These are phyloP conservation scores for Fusarium sp. DNA, from an alignment of 2,329 filamentous ascomycete genomes.

Conservation along the genomic window DNA sequence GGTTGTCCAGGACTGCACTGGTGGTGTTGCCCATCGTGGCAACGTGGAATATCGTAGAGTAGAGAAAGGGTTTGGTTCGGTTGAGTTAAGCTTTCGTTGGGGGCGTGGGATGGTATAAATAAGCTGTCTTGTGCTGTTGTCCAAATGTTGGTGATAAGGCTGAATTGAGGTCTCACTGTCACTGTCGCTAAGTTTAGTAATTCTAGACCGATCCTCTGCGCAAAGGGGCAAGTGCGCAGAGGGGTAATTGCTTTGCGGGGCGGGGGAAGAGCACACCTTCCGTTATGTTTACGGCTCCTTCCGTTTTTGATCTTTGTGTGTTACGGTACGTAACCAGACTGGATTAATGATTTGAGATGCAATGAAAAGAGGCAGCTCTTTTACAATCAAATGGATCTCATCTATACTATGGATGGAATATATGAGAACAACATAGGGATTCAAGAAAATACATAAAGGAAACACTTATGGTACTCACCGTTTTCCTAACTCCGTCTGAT, in stretches of 20 bases:
- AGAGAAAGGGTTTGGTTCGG: background rate
- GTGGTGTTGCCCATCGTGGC: constrained; percentile 75
- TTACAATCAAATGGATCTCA: background rate
- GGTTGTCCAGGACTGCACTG: constrained; percentile 88
- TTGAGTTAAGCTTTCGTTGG: background rate
- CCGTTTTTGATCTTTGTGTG: constrained; percentile 5
- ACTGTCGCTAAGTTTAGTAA: constrained; percentile 33
- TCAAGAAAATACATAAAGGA: background rate
- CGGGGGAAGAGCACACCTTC: constrained; percentile 9
- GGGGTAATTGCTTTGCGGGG: constrained; percentile 45
- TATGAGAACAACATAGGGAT: background rate
- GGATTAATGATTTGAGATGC: background rate
- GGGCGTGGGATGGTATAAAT: background rate
- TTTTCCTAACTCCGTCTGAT: constrained; percentile 18
- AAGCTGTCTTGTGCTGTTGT: constrained; percentile 25
- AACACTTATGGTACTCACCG: background rate
- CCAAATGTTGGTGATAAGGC: constrained; percentile 48
- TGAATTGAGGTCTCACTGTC: constrained; percentile 43
- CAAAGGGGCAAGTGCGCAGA: constrained; percentile 42
- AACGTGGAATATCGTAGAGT: constrained; percentile 13
- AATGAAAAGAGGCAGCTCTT: background rate
- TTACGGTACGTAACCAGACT: background rate
- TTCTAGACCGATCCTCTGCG: constrained; percentile 43
- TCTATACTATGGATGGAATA: background rate
- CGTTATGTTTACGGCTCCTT: constrained; percentile 13